Conservation (phyloP, 805 yeast species). For the Kodamaea leandrae region DNA sequence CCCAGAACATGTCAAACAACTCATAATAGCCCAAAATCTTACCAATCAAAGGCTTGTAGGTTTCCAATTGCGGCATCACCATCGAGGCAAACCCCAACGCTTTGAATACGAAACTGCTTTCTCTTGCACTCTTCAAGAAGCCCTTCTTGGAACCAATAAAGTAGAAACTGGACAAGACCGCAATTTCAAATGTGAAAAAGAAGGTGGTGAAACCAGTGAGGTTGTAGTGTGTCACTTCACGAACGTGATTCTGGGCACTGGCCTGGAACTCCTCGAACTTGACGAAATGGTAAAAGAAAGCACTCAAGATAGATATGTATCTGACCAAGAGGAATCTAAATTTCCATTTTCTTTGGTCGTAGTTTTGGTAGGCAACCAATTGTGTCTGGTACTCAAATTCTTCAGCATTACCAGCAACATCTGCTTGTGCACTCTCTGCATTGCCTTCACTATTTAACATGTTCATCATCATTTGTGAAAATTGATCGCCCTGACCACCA, state of each 20-base stretch:
- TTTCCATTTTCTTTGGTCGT: constrained; percentile 33
- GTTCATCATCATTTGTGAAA: constrained; percentile 28
- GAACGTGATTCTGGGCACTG: constrained; percentile 25
- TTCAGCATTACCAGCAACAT: constrained; percentile 1
- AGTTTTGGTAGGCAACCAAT: constrained; percentile 27
- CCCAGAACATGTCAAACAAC: constrained; percentile 32
- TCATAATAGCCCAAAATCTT: constrained; percentile 36
- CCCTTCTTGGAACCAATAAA: constrained; percentile 25
- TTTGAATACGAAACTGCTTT: constrained; percentile 27
- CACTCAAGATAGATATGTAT: constrained; percentile 22
- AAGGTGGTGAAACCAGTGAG: constrained; percentile 21
- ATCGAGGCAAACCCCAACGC: constrained; percentile 31
- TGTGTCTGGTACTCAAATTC: constrained; percentile 26
- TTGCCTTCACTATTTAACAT: constrained; percentile 15
- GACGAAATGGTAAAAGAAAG: constrained; percentile 36
- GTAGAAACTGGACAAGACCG: constrained; percentile 34
- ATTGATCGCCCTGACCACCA: constrained; percentile 19
- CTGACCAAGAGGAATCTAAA: constrained; percentile 33
- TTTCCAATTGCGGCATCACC: constrained; percentile 32
- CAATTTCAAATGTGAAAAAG: constrained; percentile 33
- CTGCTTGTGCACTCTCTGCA: constrained; percentile 6
- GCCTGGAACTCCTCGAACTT: constrained; percentile 22
- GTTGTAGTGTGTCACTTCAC: constrained; percentile 16
- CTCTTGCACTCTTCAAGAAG: constrained; percentile 22
- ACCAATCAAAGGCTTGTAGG: constrained; percentile 28